Conservation (phyloP, 2,329 filamentous ascomycete genomes). For the Arthrobotrys sphaeroides region DNA sequence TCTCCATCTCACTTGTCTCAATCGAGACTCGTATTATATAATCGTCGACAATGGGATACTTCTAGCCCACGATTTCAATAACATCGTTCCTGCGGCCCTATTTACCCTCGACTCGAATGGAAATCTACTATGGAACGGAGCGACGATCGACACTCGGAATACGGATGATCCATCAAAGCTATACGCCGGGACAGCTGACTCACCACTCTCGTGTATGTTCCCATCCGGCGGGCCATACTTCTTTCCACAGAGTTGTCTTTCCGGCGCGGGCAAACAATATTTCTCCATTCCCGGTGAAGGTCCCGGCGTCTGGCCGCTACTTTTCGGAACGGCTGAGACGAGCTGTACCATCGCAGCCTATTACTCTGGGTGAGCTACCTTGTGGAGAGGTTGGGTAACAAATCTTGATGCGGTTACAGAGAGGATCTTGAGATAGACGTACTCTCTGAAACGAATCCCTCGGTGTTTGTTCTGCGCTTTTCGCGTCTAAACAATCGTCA, state of each 20-base stretch:
- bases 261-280: not conserved
- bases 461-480: too few relatives aligned
- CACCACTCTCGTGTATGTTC: not conserved
- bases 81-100: not conserved
- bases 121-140: not conserved
- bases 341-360: not conserved
- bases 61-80: conserved; percentile 10
- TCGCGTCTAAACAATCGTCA: too few relatives aligned
- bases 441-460: too few relatives aligned
- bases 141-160: not conserved
- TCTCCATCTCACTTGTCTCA: not conserved
- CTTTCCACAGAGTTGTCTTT: not conserved
- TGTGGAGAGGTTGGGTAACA: too few relatives aligned
- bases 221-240: not conserved
- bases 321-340: not conserved
- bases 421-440: too few relatives aligned
- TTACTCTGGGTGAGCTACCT: not conserved
- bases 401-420: too few relatives aligned
- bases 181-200: not conserved
- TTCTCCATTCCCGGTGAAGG: not conserved
- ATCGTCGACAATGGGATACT: not conserved
- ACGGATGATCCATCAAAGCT: not conserved
- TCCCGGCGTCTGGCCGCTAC: not conserved
- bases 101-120: not conserved
- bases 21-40: conserved; percentile 8